phyloP scores from a whole-genome alignment of 768 basidiomycete genomes.

The Daedalea quercina region DNA sequence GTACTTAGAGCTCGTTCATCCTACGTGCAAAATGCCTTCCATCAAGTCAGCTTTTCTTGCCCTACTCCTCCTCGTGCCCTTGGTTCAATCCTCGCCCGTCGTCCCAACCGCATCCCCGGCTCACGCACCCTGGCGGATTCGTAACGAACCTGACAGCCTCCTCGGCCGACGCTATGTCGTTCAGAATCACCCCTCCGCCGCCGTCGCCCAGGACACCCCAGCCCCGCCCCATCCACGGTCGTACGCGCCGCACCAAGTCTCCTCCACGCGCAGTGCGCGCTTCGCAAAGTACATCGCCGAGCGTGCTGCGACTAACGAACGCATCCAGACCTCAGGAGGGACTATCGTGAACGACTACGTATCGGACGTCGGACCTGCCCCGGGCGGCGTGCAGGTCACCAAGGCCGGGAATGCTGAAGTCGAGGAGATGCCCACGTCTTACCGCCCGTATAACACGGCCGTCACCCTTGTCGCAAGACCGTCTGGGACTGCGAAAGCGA shows the following conservation, averaged over 20 bases:
- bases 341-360: conserved; percentile 10
- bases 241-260: background rate
- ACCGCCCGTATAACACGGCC: background rate
- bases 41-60: background rate
- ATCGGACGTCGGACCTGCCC: conserved; percentile 12
- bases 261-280: conserved; percentile 3
- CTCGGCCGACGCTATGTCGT: conserved; percentile 18
- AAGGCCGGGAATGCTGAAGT: background rate
- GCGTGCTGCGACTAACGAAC: conserved; percentile 5
- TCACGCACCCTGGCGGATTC: background rate
- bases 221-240: background rate
- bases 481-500: background rate
- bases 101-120: background rate
- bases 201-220: background rate
- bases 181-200: conserved; percentile 5
- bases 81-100: background rate
- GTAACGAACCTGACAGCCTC: conserved; percentile 13
- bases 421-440: background rate
- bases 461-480: background rate
- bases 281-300: conserved; percentile 16
- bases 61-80: background rate
- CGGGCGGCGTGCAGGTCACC: background rate
- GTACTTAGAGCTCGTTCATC: background rate
- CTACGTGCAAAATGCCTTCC: background rate
- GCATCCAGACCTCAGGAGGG: background rate